phyloP scores from a whole-genome alignment of 106 monocot species.

The Dioscorea dumetorum region DNA sequence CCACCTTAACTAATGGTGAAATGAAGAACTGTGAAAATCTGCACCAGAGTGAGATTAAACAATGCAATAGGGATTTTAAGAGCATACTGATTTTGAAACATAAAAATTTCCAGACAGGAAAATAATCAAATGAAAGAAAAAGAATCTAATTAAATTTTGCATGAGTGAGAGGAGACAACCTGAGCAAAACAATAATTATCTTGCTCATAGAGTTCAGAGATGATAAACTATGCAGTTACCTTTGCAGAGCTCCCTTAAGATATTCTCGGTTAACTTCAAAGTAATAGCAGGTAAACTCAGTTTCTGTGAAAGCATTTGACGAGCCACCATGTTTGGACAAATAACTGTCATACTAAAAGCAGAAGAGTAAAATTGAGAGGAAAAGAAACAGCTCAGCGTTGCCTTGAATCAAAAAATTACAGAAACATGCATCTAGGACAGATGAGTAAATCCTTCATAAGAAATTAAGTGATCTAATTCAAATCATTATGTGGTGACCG shows the following conservation, averaged over 20 bases:
- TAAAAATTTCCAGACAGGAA: neutral
- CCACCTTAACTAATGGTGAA: slow-evolving; percentile 88
- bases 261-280: slow-evolving; percentile 90
- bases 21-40: slow-evolving; percentile 97
- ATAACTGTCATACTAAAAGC: slow-evolving; percentile 87
- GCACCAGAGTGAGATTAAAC: slow-evolving; percentile 7
- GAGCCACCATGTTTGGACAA: slow-evolving; percentile 96
- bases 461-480: too few species aligned
- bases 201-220: neutral
- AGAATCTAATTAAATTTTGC: too few species aligned
- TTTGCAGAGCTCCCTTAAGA: slow-evolving; percentile 87
- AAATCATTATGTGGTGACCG: too few species aligned
- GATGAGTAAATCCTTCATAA: too few species aligned
- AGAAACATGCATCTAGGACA: too few species aligned
- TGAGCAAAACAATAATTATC: neutral
- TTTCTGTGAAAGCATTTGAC: slow-evolving; percentile 94
- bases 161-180: too few species aligned
- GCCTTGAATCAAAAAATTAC: too few species aligned
- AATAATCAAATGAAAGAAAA: too few species aligned
- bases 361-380: slow-evolving; percentile 7
- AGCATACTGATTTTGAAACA: neutral
- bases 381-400: neutral
- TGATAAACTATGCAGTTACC: slow-evolving; percentile 28
- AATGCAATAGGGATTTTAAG: neutral
- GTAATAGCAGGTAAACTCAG: slow-evolving; percentile 89